These are phyloP conservation scores for Phaeotremella skinneri DNA, from an alignment of 768 basidiomycete species.

Conservation along the genomic window DNA sequence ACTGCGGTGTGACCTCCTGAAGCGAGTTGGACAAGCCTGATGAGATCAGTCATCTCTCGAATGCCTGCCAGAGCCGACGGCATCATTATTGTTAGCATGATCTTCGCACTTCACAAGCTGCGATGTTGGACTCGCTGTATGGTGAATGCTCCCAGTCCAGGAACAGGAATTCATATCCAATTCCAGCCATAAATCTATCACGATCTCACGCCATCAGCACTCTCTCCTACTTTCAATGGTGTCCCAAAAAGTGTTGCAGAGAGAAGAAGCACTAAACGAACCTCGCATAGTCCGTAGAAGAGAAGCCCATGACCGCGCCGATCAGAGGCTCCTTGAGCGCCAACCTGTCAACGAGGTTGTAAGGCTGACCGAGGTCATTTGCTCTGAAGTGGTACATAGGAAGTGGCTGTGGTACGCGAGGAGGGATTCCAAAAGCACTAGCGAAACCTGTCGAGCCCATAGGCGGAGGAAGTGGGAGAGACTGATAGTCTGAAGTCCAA, in stretches of 20 bases:
- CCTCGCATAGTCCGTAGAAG: neutral
- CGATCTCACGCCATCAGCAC: too few relatives aligned
- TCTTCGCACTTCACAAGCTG: neutral
- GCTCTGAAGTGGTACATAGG: neutral
- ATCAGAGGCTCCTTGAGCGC: neutral
- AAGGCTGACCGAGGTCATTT: neutral
- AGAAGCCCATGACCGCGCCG: neutral
- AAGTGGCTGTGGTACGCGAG: neutral
- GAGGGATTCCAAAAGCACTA: neutral
- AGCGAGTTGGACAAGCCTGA: constrained; percentile 1
- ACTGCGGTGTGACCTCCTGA: constrained; percentile 9
- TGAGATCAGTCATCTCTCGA: constrained; percentile 5
- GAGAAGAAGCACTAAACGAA: too few relatives aligned
- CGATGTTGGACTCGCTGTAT: neutral
- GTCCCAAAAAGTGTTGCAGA: too few relatives aligned
- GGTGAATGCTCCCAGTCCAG: constrained; percentile 14
- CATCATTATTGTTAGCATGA: neutral
- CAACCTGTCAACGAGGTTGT: neutral
- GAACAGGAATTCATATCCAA: constrained; percentile 2
- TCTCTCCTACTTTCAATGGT: too few relatives aligned
- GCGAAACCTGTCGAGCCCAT: neutral
- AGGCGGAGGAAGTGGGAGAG: neutral
- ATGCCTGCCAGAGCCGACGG: neutral
- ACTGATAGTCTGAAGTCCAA: too few relatives aligned
- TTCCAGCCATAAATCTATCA: neutral